Conservation (phyloP, 1,139 yeast species). For the Yamadazyma atmosphaerica region DNA sequence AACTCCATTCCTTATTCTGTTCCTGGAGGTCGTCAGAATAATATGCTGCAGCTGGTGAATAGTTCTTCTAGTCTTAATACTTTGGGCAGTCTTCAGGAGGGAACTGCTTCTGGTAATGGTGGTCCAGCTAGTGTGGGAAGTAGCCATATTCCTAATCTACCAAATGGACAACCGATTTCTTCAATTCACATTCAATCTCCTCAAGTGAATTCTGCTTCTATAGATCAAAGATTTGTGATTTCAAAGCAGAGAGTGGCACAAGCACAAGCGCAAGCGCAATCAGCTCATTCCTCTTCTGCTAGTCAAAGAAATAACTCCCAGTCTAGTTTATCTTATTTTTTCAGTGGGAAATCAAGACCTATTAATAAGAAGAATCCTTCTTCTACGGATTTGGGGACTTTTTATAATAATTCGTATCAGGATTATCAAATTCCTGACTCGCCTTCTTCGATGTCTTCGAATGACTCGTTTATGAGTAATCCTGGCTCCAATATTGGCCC, state of each 20-base stretch:
- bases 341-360: constrained; percentile 34
- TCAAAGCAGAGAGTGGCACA: constrained; percentile 72
- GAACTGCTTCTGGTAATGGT: not conserved
- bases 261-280: constrained; percentile 40
- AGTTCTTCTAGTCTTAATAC: constrained; percentile 16
- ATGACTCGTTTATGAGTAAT: constrained; percentile 25
- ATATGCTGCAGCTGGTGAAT: constrained; percentile 18
- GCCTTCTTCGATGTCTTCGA: constrained; percentile 41
- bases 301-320: constrained; percentile 44
- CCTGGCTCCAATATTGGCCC: too few relatives aligned
- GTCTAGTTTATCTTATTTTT: constrained; percentile 52
- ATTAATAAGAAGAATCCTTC: constrained; percentile 25
- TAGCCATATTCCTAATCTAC: constrained; percentile 45
- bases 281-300: constrained; percentile 30
- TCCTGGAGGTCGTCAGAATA: constrained; percentile 52
- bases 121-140: constrained; percentile 4
- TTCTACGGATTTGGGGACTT: constrained; percentile 46
- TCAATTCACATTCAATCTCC: constrained; percentile 72
- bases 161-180: constrained; percentile 55
- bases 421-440: constrained; percentile 33
- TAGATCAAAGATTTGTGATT: constrained; percentile 71
- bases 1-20: constrained; percentile 71
- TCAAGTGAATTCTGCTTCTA: constrained; percentile 51
- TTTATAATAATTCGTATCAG: constrained; percentile 43
- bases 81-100: constrained; percentile 16